Conservation (phyloP, 305 asterid genomes). For the Fraxinus paxiana region DNA sequence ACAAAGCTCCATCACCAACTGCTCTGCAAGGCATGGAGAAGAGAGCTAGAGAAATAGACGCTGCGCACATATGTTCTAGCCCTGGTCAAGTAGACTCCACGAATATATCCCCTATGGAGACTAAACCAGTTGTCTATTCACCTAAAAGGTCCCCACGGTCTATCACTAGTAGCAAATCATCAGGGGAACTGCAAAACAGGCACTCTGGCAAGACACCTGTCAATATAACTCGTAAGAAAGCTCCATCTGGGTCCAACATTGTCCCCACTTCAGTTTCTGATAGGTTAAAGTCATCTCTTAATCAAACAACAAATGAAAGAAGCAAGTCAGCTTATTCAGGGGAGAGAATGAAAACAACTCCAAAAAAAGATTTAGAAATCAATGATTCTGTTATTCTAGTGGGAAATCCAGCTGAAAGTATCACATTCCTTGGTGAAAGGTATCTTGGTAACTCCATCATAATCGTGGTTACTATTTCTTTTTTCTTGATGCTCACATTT, state of each 20-base stretch:
- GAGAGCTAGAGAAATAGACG: conserved; percentile 39
- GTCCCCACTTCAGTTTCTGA: conserved; percentile 34
- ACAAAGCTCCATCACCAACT: conserved; percentile 31
- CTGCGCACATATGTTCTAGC: no score
- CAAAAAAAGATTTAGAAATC: conserved; percentile 38
- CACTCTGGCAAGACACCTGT: conserved; percentile 38
- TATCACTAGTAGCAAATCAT: conserved; percentile 31
- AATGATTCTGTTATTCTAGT: conserved; percentile 36
- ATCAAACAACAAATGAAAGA: conserved; percentile 48
- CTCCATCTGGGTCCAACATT: conserved; percentile 32
- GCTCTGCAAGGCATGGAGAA: conserved; percentile 43
- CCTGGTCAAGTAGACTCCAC: conserved; percentile 37
- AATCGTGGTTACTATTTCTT: neutral
- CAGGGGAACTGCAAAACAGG: conserved; percentile 42
- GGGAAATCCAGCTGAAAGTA: conserved; percentile 40
- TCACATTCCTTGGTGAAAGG: conserved; percentile 55
- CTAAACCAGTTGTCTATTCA: conserved; percentile 41
- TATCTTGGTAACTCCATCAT: conserved; percentile 7
- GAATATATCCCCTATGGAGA: conserved; percentile 35
- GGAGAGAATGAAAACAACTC: conserved; percentile 52
- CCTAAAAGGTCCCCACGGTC: conserved; percentile 49
- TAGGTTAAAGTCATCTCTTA: conserved; percentile 31
- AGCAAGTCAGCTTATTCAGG: conserved; percentile 44
- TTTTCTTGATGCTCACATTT: conserved; percentile 31
- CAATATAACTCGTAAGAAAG: conserved; percentile 38